Conservation (phyloP, 202 grass and related monocot species). For the Brachypodium distachyon region DNA sequence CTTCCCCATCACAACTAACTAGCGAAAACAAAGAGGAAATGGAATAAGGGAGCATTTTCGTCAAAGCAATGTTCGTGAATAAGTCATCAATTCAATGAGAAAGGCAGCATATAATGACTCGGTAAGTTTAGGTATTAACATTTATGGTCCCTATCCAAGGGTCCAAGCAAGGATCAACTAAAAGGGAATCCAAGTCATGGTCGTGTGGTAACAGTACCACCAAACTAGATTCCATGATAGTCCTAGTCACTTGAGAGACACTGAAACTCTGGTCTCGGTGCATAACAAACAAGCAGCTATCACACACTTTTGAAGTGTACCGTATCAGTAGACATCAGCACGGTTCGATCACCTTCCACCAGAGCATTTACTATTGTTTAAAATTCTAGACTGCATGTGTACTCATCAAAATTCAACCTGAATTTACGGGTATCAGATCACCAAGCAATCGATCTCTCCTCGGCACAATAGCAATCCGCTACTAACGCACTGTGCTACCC, state of each 20-base stretch:
- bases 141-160: not conserved
- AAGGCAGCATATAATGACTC: not conserved
- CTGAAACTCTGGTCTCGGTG: not conserved
- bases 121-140: not conserved
- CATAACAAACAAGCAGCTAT: not conserved
- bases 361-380: not conserved
- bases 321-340: not conserved
- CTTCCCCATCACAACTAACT: not conserved
- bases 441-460: not conserved
- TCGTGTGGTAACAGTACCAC: not conserved
- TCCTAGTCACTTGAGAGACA: not conserved
- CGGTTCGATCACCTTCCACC: not conserved
- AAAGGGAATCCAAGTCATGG: not conserved
- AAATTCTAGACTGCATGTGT: not conserved
- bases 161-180: not conserved
- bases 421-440: not conserved
- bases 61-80: not conserved
- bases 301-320: not conserved
- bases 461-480: not conserved
- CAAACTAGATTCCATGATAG: not conserved
- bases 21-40: not conserved
- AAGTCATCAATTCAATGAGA: not conserved
- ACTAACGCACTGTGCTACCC: not conserved
- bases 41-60: not conserved
- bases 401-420: not conserved